A percentile compares a stretch with the other conserved stretches of the same genome.
Evolutionary conservation across 768 basidiomycete genomes (phyloP).

Genomic region (Russula lepida): DNA sequence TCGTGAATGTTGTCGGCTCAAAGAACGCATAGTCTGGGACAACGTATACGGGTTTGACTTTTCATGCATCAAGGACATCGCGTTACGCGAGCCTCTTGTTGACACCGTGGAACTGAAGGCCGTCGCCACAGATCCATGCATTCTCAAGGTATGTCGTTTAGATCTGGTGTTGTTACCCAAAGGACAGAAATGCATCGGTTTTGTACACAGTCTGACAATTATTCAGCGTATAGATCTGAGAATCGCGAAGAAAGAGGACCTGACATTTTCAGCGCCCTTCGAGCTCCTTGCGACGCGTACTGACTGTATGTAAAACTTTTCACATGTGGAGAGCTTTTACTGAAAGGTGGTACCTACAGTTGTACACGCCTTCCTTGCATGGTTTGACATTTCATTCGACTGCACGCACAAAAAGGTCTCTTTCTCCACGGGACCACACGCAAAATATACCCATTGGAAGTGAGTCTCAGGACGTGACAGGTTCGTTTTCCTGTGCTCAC

Average conservation of each 20-base stretch:
- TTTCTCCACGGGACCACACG: constrained; percentile 97
- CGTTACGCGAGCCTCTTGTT: constrained; percentile 89
- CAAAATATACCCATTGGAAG: constrained; percentile 97
- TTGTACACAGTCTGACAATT: constrained; percentile 5
- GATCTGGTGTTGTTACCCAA: not conserved
- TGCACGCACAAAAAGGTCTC: constrained; percentile 92
- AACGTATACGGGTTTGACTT: constrained; percentile 99
- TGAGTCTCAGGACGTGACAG: constrained; percentile 34
- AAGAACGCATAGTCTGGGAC: constrained; percentile 77
- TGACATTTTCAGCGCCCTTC: constrained; percentile 79
- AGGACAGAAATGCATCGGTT: not conserved
- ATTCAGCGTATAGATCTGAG: constrained; percentile 76
- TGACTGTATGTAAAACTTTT: constrained; percentile 59
- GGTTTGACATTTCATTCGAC: constrained; percentile 96
- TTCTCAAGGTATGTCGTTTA: constrained; percentile 59
- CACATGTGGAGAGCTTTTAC: not conserved
- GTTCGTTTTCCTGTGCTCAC: not conserved
- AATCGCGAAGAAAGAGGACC: constrained; percentile 92
- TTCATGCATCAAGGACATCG: constrained; percentile 99
- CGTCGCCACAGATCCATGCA: constrained; percentile 87
- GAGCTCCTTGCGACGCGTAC: constrained; percentile 73
- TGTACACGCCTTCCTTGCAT: constrained; percentile 95
- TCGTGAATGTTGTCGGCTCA: constrained; percentile 5
- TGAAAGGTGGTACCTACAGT: constrained; percentile 40
- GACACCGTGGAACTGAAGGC: constrained; percentile 98